These are phyloP conservation scores for Spathaspora passalidarum DNA, from an alignment of 805 yeast species.

Conservation along the genomic window DNA sequence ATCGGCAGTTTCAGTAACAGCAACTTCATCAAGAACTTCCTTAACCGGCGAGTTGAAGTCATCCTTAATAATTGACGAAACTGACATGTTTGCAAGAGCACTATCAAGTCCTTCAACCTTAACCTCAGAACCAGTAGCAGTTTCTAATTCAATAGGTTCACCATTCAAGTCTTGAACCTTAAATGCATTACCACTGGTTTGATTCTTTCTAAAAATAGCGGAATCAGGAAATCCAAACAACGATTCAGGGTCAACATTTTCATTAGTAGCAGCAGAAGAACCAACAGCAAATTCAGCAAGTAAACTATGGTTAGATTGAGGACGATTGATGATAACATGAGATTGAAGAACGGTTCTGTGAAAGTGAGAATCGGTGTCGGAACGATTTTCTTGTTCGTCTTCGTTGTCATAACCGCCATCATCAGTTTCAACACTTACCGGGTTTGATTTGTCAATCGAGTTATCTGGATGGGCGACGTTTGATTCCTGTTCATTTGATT, in stretches of 20 bases:
- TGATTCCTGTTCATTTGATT: neutral
- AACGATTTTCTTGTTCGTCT: neutral
- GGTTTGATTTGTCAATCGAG: neutral
- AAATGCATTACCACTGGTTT: neutral
- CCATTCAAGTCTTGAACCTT: neutral
- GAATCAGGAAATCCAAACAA: slow-evolving; percentile 4
- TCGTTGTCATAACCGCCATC: too few species aligned
- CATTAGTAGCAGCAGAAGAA: neutral
- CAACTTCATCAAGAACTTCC: neutral
- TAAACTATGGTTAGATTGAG: slow-evolving; percentile 6
- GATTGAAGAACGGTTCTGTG: slow-evolving; percentile 7
- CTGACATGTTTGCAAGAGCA: slow-evolving; percentile 2
- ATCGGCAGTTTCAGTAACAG: neutral
- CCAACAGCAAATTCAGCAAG: neutral
- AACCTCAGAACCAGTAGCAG: neutral
- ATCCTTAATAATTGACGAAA: slow-evolving; percentile 1
- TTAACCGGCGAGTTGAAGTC: neutral
- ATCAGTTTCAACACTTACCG: neutral
- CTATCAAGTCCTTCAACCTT: neutral
- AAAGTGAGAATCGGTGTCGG: slow-evolving; percentile 1
- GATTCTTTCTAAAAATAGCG: neutral
- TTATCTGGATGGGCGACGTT: neutral
- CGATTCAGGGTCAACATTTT: neutral
- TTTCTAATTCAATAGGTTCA: neutral
- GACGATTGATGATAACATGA: slow-evolving; percentile 3